A percentile compares a stretch with the other conserved stretches of the same genome.
phyloP scores from a whole-genome alignment of 1,284 basidiomycete species.

The Pseudozyma pruni region DNA sequence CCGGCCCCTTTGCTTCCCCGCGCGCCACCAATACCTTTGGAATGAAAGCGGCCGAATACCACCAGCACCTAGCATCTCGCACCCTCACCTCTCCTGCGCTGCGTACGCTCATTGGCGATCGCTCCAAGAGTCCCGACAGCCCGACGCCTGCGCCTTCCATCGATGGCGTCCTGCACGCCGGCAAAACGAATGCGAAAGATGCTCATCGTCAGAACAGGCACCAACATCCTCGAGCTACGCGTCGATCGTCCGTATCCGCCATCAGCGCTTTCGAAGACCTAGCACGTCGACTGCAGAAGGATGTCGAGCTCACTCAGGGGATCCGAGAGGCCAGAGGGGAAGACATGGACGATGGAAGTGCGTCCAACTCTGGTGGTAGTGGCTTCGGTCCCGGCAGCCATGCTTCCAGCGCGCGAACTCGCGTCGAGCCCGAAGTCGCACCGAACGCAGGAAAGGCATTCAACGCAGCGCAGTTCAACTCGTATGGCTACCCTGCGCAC shows the following conservation, averaged over 20 bases:
- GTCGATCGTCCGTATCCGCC: slow-evolving; percentile 14
- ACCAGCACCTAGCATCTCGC: slow-evolving; percentile 44
- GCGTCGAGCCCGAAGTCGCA: slow-evolving; percentile 20
- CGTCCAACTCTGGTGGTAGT: slow-evolving; percentile 48
- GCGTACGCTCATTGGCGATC: slow-evolving; percentile 45
- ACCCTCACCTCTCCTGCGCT: slow-evolving; percentile 46
- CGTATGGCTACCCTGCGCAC: slow-evolving; percentile 34
- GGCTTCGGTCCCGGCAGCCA: slow-evolving; percentile 53
- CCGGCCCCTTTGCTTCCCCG: slow-evolving; percentile 37
- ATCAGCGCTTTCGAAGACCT: slow-evolving; percentile 43
- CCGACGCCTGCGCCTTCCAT: slow-evolving; percentile 46
- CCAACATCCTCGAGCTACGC: slow-evolving; percentile 20
- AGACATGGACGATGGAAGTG: slow-evolving; percentile 30
- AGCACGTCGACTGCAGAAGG: slow-evolving; percentile 39
- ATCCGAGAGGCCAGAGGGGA: slow-evolving; percentile 15
- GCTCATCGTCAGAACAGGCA: slow-evolving; percentile 13
- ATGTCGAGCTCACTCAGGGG: slow-evolving; percentile 37
- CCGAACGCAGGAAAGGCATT: slow-evolving; percentile 11
- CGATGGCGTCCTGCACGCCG: slow-evolving; percentile 29
- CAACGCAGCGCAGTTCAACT: slow-evolving; percentile 28
- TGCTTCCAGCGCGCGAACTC: slow-evolving; percentile 43
- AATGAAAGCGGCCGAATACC: slow-evolving; percentile 45
- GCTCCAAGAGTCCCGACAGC: slow-evolving; percentile 47
- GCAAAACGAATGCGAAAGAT: slow-evolving; percentile 11
- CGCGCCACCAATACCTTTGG: slow-evolving; percentile 36